Percentiles rank a stretch among this genome's conserved stretches.
Conservation (phyloP, 345 rosid genomes). For the Eucalyptus victrix region DNA sequence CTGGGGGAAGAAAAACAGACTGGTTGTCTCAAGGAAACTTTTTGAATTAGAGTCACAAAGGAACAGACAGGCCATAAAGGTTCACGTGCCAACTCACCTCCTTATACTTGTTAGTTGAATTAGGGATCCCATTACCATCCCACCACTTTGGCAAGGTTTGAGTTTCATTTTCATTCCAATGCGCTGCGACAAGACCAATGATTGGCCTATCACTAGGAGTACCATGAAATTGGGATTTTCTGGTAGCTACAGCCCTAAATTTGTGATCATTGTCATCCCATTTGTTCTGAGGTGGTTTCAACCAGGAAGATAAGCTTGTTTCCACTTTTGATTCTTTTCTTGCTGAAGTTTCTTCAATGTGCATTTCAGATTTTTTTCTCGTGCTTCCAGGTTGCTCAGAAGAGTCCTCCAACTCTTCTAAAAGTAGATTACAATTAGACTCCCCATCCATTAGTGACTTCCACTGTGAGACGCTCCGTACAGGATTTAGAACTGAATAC, state of each 20-base stretch:
- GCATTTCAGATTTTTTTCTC: slow-evolving; percentile 9
- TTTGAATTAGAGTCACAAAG: neutral
- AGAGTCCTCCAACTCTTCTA: slow-evolving; percentile 12
- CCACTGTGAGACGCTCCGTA: slow-evolving; percentile 28
- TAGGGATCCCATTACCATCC: slow-evolving; percentile 98
- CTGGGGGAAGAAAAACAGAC: slow-evolving; percentile 19
- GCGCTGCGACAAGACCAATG: slow-evolving; percentile 84
- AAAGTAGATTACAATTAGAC: slow-evolving; percentile 2
- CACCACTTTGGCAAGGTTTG: slow-evolving; percentile 69
- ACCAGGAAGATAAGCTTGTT: slow-evolving; percentile 48
- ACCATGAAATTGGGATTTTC: slow-evolving; percentile 13
- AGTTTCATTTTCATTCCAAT: slow-evolving; percentile 67
- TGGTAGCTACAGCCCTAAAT: neutral
- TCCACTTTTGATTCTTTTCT: slow-evolving; percentile 16
- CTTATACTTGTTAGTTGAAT: slow-evolving; percentile 89
- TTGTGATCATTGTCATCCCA: slow-evolving; percentile 2
- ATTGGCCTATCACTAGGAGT: slow-evolving; percentile 76
- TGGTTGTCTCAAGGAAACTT: neutral
- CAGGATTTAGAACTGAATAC: slow-evolving; percentile 36
- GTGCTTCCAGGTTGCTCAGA: slow-evolving; percentile 20
- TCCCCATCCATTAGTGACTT: slow-evolving; percentile 20
- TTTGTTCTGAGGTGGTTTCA: slow-evolving; percentile 14
- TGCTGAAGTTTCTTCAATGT: slow-evolving; percentile 7
- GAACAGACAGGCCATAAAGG: neutral
- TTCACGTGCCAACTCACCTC: slow-evolving; percentile 26